Evolutionary conservation across 352 stramenopile species (phyloP), one percentile per base, ranked within the genome.

Genomic region (Phytophthora hybrid): DNA sequence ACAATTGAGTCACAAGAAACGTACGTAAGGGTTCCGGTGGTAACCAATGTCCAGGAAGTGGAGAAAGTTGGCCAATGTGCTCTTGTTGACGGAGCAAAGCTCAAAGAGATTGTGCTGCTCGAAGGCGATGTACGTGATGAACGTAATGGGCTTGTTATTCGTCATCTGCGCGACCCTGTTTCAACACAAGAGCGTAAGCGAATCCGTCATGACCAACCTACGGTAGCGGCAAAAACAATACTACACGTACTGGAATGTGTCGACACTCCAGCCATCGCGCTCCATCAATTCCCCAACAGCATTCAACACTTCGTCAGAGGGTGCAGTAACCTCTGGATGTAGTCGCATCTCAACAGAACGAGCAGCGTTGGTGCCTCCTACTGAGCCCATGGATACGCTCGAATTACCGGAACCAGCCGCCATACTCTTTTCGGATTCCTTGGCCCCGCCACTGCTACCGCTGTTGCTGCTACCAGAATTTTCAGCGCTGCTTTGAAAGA

Each of bases 51-150:
- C 88, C 47, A 95, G 68, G 62, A 95, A 93, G 63, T 89, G 77
- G 14, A 95, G 80, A 47, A 94, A 94, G 54, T 94, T 95, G 32
- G 84, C 80, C n/a, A 95, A 73, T 5, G 86, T 84, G 54, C 84
- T 85, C 65, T 92, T 92, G 62, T 94, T 86, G n/a, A 94, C 69
- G 4, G 81, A 81, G 52, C 84, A 93, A 0, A 90, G 73, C 31
- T 91, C 84, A 58, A 93, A 94, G 2, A 94, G 77, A 63, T 95
- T 93, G 68, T 94, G 88, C 63, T 92, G 84, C 66, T 95, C 88
- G 67, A 95, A 94, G 16, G 88, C 83, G 44, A 94, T 92, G 67
- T 92, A 93, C 19, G 87, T 94, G 73, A 95, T 88, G 74, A 90
- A 95, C 56, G 87, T 85, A 55, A 95, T 93, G 1, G 88, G 87